Evolutionary conservation across 805 yeast species (phyloP), one percentile per base, ranked within the genome.

Genomic region (Suhomyces sp.): DNA sequence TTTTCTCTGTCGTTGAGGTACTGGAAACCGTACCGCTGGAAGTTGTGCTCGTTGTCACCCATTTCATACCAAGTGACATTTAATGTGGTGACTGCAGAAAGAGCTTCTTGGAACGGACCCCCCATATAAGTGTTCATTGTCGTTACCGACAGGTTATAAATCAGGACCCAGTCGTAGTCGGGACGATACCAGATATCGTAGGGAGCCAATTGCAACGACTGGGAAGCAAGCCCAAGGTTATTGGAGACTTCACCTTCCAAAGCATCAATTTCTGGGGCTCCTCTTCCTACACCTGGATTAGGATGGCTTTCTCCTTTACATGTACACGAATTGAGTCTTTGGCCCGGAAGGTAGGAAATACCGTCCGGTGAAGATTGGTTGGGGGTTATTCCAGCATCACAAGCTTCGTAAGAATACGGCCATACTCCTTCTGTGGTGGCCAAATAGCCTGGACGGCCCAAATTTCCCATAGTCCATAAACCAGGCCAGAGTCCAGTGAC

Each of bases 401-500:
- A 92, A 3, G 82, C 67, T 33, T 86, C 86, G 66, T 92, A 92
- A 1, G 93, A 77, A 63, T 91, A 92, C 3, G 98, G 97, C 98
- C 98, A 92, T 24, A 88, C 86, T 53, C 97, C 97, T 22, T 92
- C 96, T 2, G 97, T 83, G 3, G 93, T 77, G 5, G 96, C 89
- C 73, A 83, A 71, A 64, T 82, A 92, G 9, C 98, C 98, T 0
- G 97, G 96, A 60, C 97, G 82, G 24, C 87, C 98, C 57, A 92
- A 76, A 63, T 92, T 92, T 44, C 97, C 97, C 83, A 92, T 77
- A 4, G 97, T 80, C 97, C 97, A 92, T 52, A 89, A 60, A 77
- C 97, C 98, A 1, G 98, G 97, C 98, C 98, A 92, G 57, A 92
- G 73, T 19, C 98, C 98, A 4, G 86, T 75, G 27, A 85, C 78